Conservation (phyloP, 2,329 filamentous ascomycete species). For the Fusarium torulosum region DNA sequence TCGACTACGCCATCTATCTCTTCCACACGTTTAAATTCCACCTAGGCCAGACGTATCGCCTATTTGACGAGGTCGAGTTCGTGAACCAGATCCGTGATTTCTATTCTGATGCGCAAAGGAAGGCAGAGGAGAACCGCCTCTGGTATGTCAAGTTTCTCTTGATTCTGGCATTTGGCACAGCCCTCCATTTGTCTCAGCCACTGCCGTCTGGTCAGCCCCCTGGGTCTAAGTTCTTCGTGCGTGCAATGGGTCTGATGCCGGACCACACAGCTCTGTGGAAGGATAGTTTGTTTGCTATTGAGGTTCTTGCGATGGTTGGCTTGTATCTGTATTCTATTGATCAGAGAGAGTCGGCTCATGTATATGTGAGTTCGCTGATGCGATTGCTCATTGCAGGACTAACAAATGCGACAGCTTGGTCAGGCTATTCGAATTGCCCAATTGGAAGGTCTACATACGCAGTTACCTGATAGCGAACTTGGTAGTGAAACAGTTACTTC, state of each 20-base stretch:
- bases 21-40: slow-evolving; percentile 56
- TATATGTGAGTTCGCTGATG: slow-evolving; percentile 40
- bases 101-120: slow-evolving; percentile 39
- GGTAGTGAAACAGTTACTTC: slow-evolving; percentile 49
- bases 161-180: slow-evolving; percentile 58
- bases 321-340: slow-evolving; percentile 57
- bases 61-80: slow-evolving; percentile 53
- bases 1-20: slow-evolving; percentile 52
- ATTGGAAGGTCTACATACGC: slow-evolving; percentile 57
- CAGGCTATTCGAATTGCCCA: slow-evolving; percentile 58
- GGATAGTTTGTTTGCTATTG: slow-evolving; percentile 54
- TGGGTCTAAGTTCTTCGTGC: slow-evolving; percentile 50
- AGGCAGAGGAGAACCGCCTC: slow-evolving; percentile 46
- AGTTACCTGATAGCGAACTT: slow-evolving; percentile 54
- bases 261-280: slow-evolving; percentile 52
- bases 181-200: slow-evolving; percentile 40
- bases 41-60: slow-evolving; percentile 53
- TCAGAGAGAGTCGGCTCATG: slow-evolving; percentile 52
- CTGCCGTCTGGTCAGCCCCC: slow-evolving; percentile 50
- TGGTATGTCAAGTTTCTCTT: slow-evolving; percentile 66
- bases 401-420: slow-evolving; percentile 47
- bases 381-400: accelerated
- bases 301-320: slow-evolving; percentile 53
- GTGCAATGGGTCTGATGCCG: slow-evolving; percentile 55
- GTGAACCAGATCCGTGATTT: slow-evolving; percentile 45